Evolutionary conservation across 2,329 filamentous ascomycete genomes (phyloP).

Genomic region (Fusarium nurragi): DNA sequence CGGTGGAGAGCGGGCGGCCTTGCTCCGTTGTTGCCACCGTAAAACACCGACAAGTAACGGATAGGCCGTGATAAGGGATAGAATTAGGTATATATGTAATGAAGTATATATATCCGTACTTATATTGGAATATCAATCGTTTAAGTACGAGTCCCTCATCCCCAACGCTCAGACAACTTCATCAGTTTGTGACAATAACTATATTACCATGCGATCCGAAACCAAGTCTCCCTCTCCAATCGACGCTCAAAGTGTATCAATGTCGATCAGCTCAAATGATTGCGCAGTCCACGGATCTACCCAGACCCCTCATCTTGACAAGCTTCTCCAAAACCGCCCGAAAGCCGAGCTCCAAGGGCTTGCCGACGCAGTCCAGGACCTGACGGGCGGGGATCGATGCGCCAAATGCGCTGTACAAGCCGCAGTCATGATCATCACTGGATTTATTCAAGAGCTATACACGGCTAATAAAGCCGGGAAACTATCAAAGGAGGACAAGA

Average conservation of each 20-base stretch:
- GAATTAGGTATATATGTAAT: neutral
- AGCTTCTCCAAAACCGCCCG: constrained; percentile 14
- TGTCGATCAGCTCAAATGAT: neutral
- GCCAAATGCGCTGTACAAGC: constrained; percentile 22
- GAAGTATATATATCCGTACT: neutral
- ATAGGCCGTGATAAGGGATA: neutral
- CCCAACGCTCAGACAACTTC: neutral
- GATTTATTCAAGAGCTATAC: constrained; percentile 14
- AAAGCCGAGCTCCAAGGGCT: constrained; percentile 14
- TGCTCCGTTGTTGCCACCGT: neutral
- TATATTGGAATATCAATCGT: neutral
- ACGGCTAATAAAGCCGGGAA: constrained; percentile 27
- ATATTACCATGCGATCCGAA: neutral
- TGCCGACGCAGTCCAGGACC: neutral
- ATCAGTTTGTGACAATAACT: neutral
- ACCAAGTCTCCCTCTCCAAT: neutral
- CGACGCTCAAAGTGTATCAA: neutral
- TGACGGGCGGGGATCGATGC: constrained; percentile 13
- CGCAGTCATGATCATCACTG: constrained; percentile 4
- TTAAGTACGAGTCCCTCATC: too few relatives aligned
- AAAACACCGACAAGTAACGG: neutral
- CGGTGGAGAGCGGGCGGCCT: neutral
- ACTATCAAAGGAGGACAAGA: constrained; percentile 28
- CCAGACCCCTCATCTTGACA: constrained; percentile 20
- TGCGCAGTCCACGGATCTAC: constrained; percentile 10